A percentile compares a stretch with the other conserved stretches of the same genome.
phyloP scores from a whole-genome alignment of 1,284 basidiomycete genomes.

The Blastosporella zonata region DNA sequence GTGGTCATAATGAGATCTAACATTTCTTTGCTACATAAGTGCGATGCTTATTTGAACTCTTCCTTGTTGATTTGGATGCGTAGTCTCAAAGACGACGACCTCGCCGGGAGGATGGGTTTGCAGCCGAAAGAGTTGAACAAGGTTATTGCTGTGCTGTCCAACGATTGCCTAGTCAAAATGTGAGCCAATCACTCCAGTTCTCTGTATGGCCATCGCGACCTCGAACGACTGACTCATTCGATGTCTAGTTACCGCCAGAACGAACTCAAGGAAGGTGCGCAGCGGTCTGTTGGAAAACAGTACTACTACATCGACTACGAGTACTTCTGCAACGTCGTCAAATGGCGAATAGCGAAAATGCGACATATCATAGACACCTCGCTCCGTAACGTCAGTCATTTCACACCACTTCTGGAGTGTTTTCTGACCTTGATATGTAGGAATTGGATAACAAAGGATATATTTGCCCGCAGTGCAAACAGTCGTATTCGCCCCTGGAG shows the following conservation, averaged over 20 bases:
- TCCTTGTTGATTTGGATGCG: conserved; percentile 18
- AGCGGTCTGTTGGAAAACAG: conserved; percentile 75
- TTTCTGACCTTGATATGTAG: conserved; percentile 40
- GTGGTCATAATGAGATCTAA: conserved; percentile 15
- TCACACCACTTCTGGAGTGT: neutral
- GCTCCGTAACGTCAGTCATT: conserved; percentile 67
- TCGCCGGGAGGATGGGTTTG: conserved; percentile 85
- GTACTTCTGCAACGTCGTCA: conserved; percentile 94
- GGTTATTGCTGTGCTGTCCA: conserved; percentile 82
- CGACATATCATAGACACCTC: conserved; percentile 85
- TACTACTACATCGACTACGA: conserved; percentile 98
- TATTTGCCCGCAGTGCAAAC: conserved; percentile 87
- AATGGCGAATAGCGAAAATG: conserved; percentile 98
- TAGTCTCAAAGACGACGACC: conserved; percentile 89
- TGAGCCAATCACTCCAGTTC: conserved; percentile 27
- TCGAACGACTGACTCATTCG: conserved; percentile 8
- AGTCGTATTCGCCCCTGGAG: conserved; percentile 85
- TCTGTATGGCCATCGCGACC: neutral
- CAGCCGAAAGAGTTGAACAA: conserved; percentile 94
- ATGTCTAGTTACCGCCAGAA: conserved; percentile 72
- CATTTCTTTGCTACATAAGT: conserved; percentile 21
- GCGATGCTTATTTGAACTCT: conserved; percentile 23
- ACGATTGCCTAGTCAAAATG: conserved; percentile 84
- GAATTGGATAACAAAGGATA: conserved; percentile 96
- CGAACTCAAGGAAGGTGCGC: conserved; percentile 80